Base-by-base conservation (phyloP, 768 basidiomycete genomes). In the Panaeolus papilionaceus region DNA sequence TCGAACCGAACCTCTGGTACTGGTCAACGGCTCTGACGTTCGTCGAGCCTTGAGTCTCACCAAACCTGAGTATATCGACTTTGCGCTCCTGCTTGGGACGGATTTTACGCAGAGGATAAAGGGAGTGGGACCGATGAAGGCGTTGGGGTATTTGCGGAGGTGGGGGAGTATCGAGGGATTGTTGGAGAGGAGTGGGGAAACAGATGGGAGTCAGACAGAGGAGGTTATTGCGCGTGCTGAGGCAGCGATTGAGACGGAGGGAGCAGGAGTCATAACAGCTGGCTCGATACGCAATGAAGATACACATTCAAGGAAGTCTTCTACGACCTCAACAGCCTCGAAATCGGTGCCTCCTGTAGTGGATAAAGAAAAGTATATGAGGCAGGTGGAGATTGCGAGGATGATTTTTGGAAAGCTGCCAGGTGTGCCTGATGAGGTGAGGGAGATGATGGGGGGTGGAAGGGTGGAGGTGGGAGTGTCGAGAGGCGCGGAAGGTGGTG, bases 71-170 rank as follows among this genome's bases (percentile, higher is more conserved):
- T 96, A 86, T 77, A 76, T 97, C 71, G 96, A 98, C 78, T 95
- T 97, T 77, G 89, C 88, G 0, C 86, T 97, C 63, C 83, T 98
- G 6, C 85, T 96, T 10, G 96, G 96, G 11, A 97, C 95, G 2
- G 96, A 98, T 77, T 96, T 97, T 72, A 91, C 93, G 0, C 88
- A 90, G 58, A 88, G 96, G 4, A 92, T 98, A 67, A 91, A 87
- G 66, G 89, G 91, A 68, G 82, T 97, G 1, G 96, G 96, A 0
- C 95, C 95, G 0, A 74, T 80, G 0, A 89, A 89, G 2, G 94
- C 94, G 1, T 87, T 94, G 72, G 89, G 88, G 71, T 87, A 92
- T 69, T 93, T 97, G 63, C 85, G 84, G 62, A 80, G 86, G 38
- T 40, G 73, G 12, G 87, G 87, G 4, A 83, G 86, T 7, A 95